Percentiles rank a stretch among this genome's conserved stretches.
phyloP scores from a whole-genome alignment of 345 rosid genomes.

The Geranium rotundifolium region DNA sequence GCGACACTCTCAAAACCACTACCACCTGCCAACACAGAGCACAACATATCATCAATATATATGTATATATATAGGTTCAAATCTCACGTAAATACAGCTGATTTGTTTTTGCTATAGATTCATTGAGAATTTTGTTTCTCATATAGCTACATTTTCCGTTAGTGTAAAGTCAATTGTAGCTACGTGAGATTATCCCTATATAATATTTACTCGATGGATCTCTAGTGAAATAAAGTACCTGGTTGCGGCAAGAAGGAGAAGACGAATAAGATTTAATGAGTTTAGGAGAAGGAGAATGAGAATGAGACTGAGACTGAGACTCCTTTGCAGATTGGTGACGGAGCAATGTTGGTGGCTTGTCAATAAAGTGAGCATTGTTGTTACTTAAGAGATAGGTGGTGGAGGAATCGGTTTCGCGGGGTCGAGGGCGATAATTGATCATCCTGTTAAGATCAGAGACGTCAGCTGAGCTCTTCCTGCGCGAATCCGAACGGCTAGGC shows the following conservation, averaged over 20 bases:
- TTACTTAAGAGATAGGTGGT: slow-evolving; percentile 63
- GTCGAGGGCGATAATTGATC: background rate
- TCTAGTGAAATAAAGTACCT: slow-evolving; percentile 18
- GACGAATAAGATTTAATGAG: slow-evolving; percentile 29
- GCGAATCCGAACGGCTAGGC: slow-evolving; percentile 21
- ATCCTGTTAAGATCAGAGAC: slow-evolving; percentile 21
- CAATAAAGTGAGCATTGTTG: slow-evolving; percentile 30
- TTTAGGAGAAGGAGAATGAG: slow-evolving; percentile 6
- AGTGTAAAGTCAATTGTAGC: too few species aligned
- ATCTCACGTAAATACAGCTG: background rate
- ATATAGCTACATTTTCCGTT: too few species aligned
- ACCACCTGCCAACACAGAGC: slow-evolving; percentile 36
- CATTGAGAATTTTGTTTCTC: too few species aligned
- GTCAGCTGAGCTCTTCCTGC: slow-evolving; percentile 62
- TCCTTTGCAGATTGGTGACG: background rate
- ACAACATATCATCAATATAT: background rate
- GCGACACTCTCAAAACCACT: slow-evolving; percentile 79
- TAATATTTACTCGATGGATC: too few species aligned
- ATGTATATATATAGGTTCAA: too few species aligned
- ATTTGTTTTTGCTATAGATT: too few species aligned
- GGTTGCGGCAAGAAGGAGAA: slow-evolving; percentile 28
- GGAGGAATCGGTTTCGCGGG: slow-evolving; percentile 24
- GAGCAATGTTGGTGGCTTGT: slow-evolving; percentile 7
- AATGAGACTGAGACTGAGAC: background rate
- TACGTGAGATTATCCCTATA: too few species aligned